phyloP scores from a whole-genome alignment of 208 protist genomes.

The Leishmania turanica region DNA sequence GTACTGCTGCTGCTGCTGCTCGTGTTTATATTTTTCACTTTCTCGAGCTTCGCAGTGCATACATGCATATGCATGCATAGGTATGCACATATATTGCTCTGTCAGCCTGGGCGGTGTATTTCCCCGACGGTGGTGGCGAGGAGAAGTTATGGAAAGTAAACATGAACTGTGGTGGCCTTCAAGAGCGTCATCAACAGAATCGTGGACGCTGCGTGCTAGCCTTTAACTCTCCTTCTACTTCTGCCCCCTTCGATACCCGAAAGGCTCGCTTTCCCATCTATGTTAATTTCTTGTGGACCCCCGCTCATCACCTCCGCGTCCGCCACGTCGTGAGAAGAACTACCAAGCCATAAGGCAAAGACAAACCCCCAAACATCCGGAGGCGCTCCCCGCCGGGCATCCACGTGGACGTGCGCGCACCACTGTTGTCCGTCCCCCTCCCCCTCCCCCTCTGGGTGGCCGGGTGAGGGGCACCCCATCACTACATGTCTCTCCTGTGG shows the following conservation, averaged over 20 bases:
- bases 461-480: neutral
- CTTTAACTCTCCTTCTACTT: neutral
- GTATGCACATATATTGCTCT: neutral
- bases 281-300: neutral
- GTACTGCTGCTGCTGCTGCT: neutral
- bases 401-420: too few species aligned
- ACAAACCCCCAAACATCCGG: neutral
- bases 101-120: neutral
- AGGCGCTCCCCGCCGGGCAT: neutral
- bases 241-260: neutral
- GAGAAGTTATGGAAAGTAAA: neutral
- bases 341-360: neutral
- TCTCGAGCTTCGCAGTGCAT: neutral
- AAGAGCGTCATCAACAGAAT: neutral
- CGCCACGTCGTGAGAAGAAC: neutral
- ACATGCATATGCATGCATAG: too few species aligned
- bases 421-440: neutral
- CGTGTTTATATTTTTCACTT: neutral
- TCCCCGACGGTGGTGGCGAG: neutral
- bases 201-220: neutral
- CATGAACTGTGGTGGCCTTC: neutral
- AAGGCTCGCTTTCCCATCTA: neutral
- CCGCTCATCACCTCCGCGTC: neutral
- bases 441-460: neutral
- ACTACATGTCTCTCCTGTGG: neutral